Evolutionary conservation across 2,329 filamentous ascomycete species (phyloP).

Genomic region (Neonectria magnoliae): DNA sequence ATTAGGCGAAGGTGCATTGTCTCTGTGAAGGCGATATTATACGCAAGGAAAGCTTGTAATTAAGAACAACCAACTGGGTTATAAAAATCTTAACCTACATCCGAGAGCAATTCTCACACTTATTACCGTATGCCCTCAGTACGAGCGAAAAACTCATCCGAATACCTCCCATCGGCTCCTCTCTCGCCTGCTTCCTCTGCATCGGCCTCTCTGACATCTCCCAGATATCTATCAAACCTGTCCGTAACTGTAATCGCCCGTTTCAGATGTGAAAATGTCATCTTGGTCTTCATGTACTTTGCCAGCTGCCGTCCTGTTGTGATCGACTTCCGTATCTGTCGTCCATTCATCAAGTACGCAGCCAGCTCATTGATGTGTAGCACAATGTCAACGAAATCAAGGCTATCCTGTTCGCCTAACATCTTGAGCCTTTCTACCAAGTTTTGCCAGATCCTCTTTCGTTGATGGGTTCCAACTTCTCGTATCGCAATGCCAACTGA

Average conservation of each 20-base stretch:
- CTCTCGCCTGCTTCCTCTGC: no score
- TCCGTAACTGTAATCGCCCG: conserved; percentile 14
- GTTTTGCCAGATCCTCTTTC: not conserved
- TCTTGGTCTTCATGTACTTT: conserved; percentile 10
- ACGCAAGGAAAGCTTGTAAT: no score
- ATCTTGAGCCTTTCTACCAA: not conserved
- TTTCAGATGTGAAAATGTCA: conserved; percentile 11
- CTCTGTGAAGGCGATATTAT: no score
- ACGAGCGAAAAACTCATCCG: not conserved
- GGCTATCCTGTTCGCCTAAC: not conserved
- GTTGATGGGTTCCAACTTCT: not conserved
- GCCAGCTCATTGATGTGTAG: conserved; percentile 42
- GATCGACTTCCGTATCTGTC: conserved; percentile 54
- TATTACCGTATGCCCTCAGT: not conserved
- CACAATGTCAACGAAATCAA: conserved; percentile 32
- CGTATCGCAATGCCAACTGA: not conserved
- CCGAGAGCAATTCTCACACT: no score
- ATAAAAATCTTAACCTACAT: no score
- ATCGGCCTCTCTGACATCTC: no score
- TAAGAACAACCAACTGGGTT: no score
- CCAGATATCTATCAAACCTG: conserved; percentile 12
- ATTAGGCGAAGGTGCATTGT: no score
- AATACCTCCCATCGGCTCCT: not conserved
- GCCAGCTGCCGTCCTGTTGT: conserved; percentile 42
- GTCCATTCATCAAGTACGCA: conserved; percentile 50